phyloP scores from a whole-genome alignment of 441 rosid species.

The Erodium texanum region DNA sequence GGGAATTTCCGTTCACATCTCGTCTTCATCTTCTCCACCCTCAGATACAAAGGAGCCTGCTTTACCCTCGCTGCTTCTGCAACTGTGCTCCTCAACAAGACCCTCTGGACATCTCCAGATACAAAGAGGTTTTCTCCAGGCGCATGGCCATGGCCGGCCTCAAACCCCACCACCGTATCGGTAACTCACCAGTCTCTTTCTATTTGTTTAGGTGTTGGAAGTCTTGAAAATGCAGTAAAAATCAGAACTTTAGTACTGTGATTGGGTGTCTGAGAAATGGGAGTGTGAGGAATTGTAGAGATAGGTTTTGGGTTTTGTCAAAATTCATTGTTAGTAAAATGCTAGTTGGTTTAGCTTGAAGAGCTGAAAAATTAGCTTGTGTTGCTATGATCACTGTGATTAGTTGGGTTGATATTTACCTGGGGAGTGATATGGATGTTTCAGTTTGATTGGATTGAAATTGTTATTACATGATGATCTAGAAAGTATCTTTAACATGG shows the following conservation, averaged over 20 bases:
- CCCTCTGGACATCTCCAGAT: slow-evolving; percentile 26
- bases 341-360: not conserved
- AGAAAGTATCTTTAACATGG: slow-evolving; percentile 3
- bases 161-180: slow-evolving; percentile 72
- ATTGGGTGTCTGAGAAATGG: slow-evolving; percentile 8
- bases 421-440: not conserved
- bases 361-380: too few relatives aligned
- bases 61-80: slow-evolving; percentile 32
- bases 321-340: not conserved
- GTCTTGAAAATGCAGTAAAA: not conserved
- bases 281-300: not conserved
- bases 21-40: slow-evolving; percentile 16
- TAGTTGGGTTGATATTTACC: not conserved
- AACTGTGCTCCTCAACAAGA: slow-evolving; percentile 24
- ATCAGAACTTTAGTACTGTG: not conserved
- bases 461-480: not conserved
- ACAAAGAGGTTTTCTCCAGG: slow-evolving; percentile 48
- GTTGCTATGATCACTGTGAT: not conserved
- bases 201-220: not conserved
- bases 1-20: not conserved
- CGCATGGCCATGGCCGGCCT: slow-evolving; percentile 83
- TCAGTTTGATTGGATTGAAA: not conserved
- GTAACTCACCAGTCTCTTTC: slow-evolving; percentile 25
- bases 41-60: not conserved
- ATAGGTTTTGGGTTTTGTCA: not conserved